Evolutionary conservation across 1,284 basidiomycete species (phyloP), one percentile per base, ranked within the genome.

Genomic region (Dichomitus squalens): DNA sequence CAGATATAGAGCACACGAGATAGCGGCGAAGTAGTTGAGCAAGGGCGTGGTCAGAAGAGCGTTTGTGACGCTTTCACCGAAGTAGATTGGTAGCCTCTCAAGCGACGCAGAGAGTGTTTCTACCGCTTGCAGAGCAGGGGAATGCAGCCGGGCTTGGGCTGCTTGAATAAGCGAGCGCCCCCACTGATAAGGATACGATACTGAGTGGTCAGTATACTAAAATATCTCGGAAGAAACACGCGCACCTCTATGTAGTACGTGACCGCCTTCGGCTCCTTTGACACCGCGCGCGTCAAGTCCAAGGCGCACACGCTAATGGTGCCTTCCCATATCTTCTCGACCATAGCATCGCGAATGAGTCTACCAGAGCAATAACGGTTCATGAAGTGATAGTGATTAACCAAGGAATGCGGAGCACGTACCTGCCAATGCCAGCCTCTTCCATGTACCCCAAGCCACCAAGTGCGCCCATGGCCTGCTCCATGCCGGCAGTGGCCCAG

Each of bases 361-460:
- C 80, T 81, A 58, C 55, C 48, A 34, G 20, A 59, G 29, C 34
- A 36, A 23, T 31, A 23, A 12, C 25, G 14, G 11, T 25, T 35
- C 18, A 21, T 16, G 6, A 9, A n/a, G 23, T 21, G 16, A 27
- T 4, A 12, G 16, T 16, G 41, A 29, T 44, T 14, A 23, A 18
- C 3, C 16, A 25, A 43, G 41, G 25, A 23, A 44, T 21, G 29
- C 14, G 25, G 23, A 44, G 21, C 6, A 76, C 81, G 49, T 67
- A 78, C 75, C 81, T 75, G 14, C 83, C 85, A 53, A 90, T 81
- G 1, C 80, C 83, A 44, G 82, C 86, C 68, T 93, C 90, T 66
- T 91, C 88, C 89, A 93, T 92, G 66, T 92, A 93, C 0, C 91
- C 91, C 50, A 87, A 85, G 2, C 90, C 91, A 29, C 91, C 90